These are phyloP conservation scores for Cardamine chenopodiifolia DNA, from an alignment of 345 rosid species.

Conservation along the genomic window DNA sequence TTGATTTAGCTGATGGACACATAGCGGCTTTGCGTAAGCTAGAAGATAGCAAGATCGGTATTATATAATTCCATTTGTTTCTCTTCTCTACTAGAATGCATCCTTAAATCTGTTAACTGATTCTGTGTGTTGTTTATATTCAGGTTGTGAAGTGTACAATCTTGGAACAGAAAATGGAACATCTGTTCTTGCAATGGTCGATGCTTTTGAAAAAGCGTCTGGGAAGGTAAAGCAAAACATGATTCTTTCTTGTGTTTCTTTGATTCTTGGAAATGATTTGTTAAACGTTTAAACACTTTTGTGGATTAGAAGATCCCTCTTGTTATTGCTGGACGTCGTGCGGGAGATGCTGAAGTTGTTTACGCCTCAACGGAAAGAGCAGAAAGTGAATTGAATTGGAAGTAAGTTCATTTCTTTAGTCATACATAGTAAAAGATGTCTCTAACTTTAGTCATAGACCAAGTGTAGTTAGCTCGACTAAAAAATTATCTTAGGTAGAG, in stretches of 20 bases:
- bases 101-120: not conserved
- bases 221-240: conserved; percentile 60
- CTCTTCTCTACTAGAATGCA: not conserved
- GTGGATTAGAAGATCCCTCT: conserved; percentile 73
- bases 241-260: not conserved
- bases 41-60: conserved; percentile 61
- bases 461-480: too few species aligned
- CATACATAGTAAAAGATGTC: not conserved
- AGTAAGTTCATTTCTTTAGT: conserved; percentile 54
- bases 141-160: conserved; percentile 95
- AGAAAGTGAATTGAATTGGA: conserved; percentile 80
- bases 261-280: conserved; percentile 3
- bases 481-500: too few species aligned
- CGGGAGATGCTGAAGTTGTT: conserved; percentile 88
- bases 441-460: not conserved
- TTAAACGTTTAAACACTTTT: not conserved
- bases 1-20: conserved; percentile 95
- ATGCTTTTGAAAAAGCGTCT: conserved; percentile 91
- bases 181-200: conserved; percentile 94
- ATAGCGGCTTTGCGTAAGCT: conserved; percentile 83
- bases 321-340: conserved; percentile 66
- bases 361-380: conserved; percentile 89
- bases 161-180: conserved; percentile 97
- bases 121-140: not conserved
- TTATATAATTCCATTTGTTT: not conserved